Base-by-base conservation (phyloP, 345 rosid genomes). In the Populus simonii region DNA sequence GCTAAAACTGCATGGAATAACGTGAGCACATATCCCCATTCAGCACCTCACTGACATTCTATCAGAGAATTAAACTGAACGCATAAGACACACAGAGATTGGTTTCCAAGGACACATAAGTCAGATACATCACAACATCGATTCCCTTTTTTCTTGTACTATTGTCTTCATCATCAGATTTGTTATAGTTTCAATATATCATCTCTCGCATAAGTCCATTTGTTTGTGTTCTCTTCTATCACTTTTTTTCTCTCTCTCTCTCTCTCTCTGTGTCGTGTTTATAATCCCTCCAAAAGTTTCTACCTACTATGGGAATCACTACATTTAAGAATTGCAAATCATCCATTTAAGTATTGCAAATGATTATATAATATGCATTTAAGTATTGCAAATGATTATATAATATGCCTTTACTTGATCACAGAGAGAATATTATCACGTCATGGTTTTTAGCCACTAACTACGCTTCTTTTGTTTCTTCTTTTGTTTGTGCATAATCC, bases 121-220 rank as follows among this genome's bases (percentile, higher is more conserved):
- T 85, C 92, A 85, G 92, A 90, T 80, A 81, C 86, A 88, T 86
- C 89, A 79, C 80, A 92, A 90, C 94, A 84, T 89, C 63, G 89
- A 89, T 89, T 78, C 90, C 90, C 92, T 92, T 89, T 89, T 89
- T 74, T 83, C 80, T 83, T 87, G 84, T 86, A 79, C 73, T 84
- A 74, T 86, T 77, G 66, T 70, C 68, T 81, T 70, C 78, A 83
- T 88, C 79, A 77, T 72, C 87, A 81, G 80, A 75, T 81, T 79
- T 79, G 76, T 38, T 70, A 20, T 43, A 55, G 78, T 78, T 74
- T 45, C 71, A 75, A 59, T 51, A 62, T 36, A 27, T 38, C 76
- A 47, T 61, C 77, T 68, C 65, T 23, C 83, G 72, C 83, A 77
- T 76, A 87, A 86, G 73, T 81, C 89, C 91, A 90, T 82, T n/a